Conservation (phyloP, 495 filamentous ascomycete species). For the Aspergillus asperescens region DNA sequence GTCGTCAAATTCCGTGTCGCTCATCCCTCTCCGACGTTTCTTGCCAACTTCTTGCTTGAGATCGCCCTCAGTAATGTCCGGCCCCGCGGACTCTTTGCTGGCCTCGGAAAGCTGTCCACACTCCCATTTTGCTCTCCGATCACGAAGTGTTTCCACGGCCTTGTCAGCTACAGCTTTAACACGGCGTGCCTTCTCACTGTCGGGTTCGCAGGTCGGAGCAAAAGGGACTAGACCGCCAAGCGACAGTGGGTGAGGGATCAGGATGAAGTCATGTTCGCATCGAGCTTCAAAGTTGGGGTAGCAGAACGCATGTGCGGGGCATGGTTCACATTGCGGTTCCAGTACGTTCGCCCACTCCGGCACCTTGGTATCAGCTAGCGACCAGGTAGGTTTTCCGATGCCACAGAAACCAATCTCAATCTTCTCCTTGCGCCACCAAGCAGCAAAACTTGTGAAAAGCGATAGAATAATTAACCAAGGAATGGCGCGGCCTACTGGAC, state of each 20-base stretch:
- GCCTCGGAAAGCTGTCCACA: slow-evolving; percentile 71
- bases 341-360: slow-evolving; percentile 63
- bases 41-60: slow-evolving; percentile 68
- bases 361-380: slow-evolving; percentile 47
- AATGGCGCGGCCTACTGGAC: slow-evolving; percentile 42
- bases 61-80: slow-evolving; percentile 66
- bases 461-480: slow-evolving; percentile 62
- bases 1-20: slow-evolving; percentile 83
- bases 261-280: slow-evolving; percentile 83
- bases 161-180: slow-evolving; percentile 83
- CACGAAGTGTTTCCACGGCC: slow-evolving; percentile 80
- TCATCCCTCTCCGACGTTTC: slow-evolving; percentile 73
- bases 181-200: slow-evolving; percentile 82
- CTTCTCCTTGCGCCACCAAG: slow-evolving; percentile 92
- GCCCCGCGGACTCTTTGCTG: slow-evolving; percentile 51
- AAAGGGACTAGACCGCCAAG: slow-evolving; percentile 77
- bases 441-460: slow-evolving; percentile 64
- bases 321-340: slow-evolving; percentile 84
- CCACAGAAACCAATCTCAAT: slow-evolving; percentile 92
- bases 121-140: slow-evolving; percentile 81
- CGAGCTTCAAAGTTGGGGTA: slow-evolving; percentile 66
- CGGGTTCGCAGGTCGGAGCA: slow-evolving; percentile 89
- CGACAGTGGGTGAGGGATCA: slow-evolving; percentile 77
- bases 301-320: slow-evolving; percentile 87
- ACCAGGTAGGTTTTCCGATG: slow-evolving; percentile 61